phyloP scores from a whole-genome alignment of 1,284 basidiomycete genomes.

The Phenoliferia sp. region DNA sequence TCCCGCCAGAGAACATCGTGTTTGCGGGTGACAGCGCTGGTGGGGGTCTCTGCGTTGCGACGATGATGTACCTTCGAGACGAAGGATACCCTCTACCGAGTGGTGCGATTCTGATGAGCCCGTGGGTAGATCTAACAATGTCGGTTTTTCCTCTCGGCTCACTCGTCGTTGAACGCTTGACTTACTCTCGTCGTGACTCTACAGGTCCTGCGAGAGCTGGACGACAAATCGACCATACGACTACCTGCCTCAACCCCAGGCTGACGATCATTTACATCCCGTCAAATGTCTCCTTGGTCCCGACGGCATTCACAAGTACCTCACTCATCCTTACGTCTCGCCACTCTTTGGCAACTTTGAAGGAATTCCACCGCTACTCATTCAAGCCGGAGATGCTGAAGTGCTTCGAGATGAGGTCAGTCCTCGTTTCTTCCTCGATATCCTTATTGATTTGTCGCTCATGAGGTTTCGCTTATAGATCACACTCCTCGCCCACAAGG shows the following conservation, averaged over 20 bases:
- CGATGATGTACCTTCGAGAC: conserved; percentile 76
- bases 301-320: conserved; percentile 64
- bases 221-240: conserved; percentile 70
- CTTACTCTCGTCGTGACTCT: conserved; percentile 53
- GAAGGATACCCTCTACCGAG: conserved; percentile 67
- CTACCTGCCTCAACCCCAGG: conserved; percentile 43
- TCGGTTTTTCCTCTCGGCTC: conserved; percentile 45
- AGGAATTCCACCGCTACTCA: conserved; percentile 81
- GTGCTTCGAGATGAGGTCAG: conserved; percentile 75
- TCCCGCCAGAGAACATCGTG: conserved; percentile 84
- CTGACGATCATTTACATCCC: conserved; percentile 78
- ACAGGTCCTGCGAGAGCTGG: conserved; percentile 96
- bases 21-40: conserved; percentile 72
- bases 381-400: conserved; percentile 92
- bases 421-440: background rate
- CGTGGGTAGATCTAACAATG: conserved; percentile 69
- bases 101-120: conserved; percentile 79
- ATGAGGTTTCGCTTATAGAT: conserved; percentile 45
- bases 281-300: conserved; percentile 88
- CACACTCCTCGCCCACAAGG: conserved; percentile 90
- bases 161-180: too few relatives aligned
- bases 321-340: conserved; percentile 94
- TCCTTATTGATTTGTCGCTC: background rate
- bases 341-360: conserved; percentile 90
- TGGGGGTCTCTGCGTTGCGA: conserved; percentile 76